Percentiles rank a stretch among this genome's conserved stretches.
These are phyloP conservation scores for Austroboletus olivaceoglutinosus DNA, from an alignment of 1,284 basidiomycete species.

Conservation along the genomic window DNA sequence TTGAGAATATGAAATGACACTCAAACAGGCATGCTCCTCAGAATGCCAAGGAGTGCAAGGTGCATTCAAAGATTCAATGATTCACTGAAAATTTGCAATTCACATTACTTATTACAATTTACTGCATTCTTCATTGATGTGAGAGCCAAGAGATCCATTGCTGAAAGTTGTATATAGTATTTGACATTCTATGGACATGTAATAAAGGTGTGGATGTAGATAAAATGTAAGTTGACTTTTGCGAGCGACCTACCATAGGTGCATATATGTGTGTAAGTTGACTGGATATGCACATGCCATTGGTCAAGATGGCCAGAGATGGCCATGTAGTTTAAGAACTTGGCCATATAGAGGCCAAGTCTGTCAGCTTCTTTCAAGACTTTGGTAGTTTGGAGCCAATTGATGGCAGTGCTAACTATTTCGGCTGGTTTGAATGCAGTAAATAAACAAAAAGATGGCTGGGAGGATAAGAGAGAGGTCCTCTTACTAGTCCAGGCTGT, in stretches of 20 bases:
- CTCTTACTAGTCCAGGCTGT: too few species aligned
- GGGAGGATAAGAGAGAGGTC: too few species aligned
- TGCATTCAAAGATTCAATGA: slow-evolving; percentile 52
- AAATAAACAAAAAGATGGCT: too few species aligned
- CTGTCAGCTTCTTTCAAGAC: too few species aligned
- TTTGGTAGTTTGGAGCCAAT: too few species aligned
- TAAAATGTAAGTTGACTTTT: slow-evolving; percentile 4
- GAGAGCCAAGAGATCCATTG: slow-evolving; percentile 64
- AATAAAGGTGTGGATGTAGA: neutral
- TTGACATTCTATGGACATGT: too few species aligned
- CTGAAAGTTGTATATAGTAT: slow-evolving; percentile 48
- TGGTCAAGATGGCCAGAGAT: too few species aligned
- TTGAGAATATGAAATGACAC: slow-evolving; percentile 41
- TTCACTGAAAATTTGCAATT: slow-evolving; percentile 49
- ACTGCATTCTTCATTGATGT: slow-evolving; percentile 56
- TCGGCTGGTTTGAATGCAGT: too few species aligned
- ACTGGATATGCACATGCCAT: too few species aligned
- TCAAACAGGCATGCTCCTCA: slow-evolving; percentile 46
- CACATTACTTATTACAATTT: slow-evolving; percentile 39
- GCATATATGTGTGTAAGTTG: slow-evolving; percentile 5
- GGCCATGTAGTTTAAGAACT: too few species aligned
- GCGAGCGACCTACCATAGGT: slow-evolving; percentile 3
- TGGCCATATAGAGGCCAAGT: too few species aligned
- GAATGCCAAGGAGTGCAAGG: slow-evolving; percentile 47
- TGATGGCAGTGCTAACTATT: too few species aligned